Evolutionary conservation across 2,329 filamentous ascomycete genomes (phyloP).

Genomic region (Microdochium bolleyi): DNA sequence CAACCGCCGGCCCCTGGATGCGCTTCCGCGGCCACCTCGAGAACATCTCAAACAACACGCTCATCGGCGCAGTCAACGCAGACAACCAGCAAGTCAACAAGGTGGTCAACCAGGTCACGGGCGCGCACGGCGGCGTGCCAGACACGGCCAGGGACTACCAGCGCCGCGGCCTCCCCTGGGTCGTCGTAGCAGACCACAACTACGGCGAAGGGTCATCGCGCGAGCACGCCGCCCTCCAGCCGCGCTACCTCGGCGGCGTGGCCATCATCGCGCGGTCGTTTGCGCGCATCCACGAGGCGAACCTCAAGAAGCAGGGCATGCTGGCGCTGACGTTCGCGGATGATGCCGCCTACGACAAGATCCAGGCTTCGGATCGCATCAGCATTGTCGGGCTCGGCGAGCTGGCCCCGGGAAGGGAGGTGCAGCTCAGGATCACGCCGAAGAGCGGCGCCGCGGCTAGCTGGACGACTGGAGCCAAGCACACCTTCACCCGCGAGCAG

Average conservation of each 20-base stretch:
- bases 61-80: conserved; percentile 94
- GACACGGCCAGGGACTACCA: conserved; percentile 97
- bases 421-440: no score
- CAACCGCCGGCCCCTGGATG: conserved; percentile 93
- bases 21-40: conserved; percentile 98
- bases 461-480: no score
- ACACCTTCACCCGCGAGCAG: no score
- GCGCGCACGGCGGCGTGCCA: conserved; percentile 80
- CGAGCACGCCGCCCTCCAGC: conserved; percentile 97
- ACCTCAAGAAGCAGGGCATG: conserved; percentile 99
- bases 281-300: conserved; percentile 99
- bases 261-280: conserved; percentile 95
- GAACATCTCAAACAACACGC: conserved; percentile 99
- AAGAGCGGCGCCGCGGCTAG: no score
- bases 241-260: conserved; percentile 90
- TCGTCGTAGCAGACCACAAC: conserved; percentile 98
- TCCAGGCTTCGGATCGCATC: conserved; percentile 81
- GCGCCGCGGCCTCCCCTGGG: conserved; percentile 91
- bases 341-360: conserved; percentile 96
- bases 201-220: conserved; percentile 96
- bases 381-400: no score
- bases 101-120: conserved; percentile 82
- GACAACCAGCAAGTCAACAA: conserved; percentile 97
- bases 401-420: no score
- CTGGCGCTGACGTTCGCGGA: conserved; percentile 93